These are phyloP conservation scores for Falciphora oryzae DNA, from an alignment of 2,329 filamentous ascomycete species.

Conservation along the genomic window DNA sequence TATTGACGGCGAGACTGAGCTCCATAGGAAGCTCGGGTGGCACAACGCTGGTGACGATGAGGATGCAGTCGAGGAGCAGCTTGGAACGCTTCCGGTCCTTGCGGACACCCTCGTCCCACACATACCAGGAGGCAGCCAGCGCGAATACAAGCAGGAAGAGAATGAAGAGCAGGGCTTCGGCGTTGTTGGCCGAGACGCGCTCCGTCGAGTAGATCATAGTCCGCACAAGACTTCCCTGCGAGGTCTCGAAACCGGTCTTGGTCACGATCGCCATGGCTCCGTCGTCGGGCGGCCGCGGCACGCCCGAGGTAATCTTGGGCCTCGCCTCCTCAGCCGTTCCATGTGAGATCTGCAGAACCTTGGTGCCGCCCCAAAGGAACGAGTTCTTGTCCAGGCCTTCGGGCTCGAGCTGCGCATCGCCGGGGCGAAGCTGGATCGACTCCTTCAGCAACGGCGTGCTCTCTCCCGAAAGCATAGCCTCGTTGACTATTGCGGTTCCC, in stretches of 20 bases:
- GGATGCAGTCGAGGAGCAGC: conserved; percentile 91
- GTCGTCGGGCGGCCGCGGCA: conserved; percentile 82
- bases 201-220: conserved; percentile 99
- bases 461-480: conserved; percentile 98
- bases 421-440: conserved; percentile 83
- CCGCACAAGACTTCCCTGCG: conserved; percentile 91
- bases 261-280: conserved; percentile 90
- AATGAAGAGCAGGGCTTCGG: conserved; percentile 94
- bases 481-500: conserved; percentile 95
- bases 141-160: conserved; percentile 95
- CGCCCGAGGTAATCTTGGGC: conserved; percentile 66
- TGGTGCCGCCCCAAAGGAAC: conserved; percentile 95
- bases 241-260: conserved; percentile 98
- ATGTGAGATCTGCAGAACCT: conserved; percentile 92
- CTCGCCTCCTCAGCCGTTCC: conserved; percentile 71
- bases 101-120: conserved; percentile 93
- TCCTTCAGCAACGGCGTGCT: conserved; percentile 96
- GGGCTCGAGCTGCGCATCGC: conserved; percentile 72
- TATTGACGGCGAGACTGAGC: conserved; percentile 94
- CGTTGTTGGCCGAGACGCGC: conserved; percentile 96
- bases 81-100: conserved; percentile 97
- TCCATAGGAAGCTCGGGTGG: conserved; percentile 99
- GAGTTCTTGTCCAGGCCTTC: conserved; percentile 95
- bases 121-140: conserved; percentile 96
- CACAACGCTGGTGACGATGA: conserved; percentile 96